A percentile compares a stretch with the other conserved stretches of the same genome.
Evolutionary conservation across 495 filamentous ascomycete genomes (phyloP).

Genomic region (Opeltia flavorubescens): DNA sequence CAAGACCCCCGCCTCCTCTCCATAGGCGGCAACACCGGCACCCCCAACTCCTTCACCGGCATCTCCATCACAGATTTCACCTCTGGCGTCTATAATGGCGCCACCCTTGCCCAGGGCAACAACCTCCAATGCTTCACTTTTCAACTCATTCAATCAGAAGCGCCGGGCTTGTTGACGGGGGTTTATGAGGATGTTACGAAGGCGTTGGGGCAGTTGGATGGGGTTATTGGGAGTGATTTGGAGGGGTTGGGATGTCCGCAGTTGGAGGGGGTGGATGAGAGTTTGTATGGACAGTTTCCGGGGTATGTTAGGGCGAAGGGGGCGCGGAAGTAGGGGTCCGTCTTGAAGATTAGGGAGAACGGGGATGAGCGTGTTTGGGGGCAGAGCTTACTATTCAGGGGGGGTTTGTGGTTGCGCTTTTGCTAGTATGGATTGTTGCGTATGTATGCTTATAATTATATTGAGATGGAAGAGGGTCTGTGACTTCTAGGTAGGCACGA

Average conservation of each 20-base stretch:
- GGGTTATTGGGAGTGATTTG: conserved; percentile 6
- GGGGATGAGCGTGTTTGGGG: too few relatives aligned
- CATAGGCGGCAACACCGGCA: conserved; percentile 44
- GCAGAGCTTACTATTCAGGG: too few relatives aligned
- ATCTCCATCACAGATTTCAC: conserved; percentile 34
- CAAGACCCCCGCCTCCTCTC: conserved; percentile 18
- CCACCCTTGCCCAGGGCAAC: conserved; percentile 28
- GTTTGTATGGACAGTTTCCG: conserved; percentile 16
- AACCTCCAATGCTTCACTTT: conserved; percentile 36
- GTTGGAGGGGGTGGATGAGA: conserved; percentile 14
- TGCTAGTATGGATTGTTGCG: too few relatives aligned
- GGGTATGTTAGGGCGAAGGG: conserved; percentile 12
- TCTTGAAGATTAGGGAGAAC: too few relatives aligned
- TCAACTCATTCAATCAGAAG: conserved; percentile 26
- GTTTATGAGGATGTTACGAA: conserved; percentile 24
- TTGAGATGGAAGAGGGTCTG: too few relatives aligned
- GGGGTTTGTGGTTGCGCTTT: too few relatives aligned
- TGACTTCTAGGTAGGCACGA: too few relatives aligned
- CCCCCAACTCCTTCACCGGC: conserved; percentile 39
- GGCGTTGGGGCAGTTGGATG: conserved; percentile 18
- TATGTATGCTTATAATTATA: too few relatives aligned
- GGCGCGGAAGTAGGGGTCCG: background rate
- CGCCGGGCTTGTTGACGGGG: conserved; percentile 26
- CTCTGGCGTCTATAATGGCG: conserved; percentile 31
- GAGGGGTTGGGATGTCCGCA: conserved; percentile 16